Evolutionary conservation across 768 basidiomycete species (phyloP), one percentile per base, ranked within the genome.

Genomic region (Candolleomyces eurysporus): DNA sequence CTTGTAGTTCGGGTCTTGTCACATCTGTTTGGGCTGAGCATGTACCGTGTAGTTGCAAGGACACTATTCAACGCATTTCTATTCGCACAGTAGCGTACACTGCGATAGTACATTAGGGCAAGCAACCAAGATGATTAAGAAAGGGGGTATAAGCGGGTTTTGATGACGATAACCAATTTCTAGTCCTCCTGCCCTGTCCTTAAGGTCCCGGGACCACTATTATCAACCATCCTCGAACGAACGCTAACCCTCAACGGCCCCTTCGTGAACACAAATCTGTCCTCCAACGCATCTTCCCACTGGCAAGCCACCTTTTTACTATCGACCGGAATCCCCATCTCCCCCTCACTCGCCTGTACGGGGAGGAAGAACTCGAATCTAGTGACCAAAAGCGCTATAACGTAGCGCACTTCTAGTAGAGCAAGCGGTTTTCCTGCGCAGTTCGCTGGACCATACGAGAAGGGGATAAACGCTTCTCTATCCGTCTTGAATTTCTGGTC

Each of bases 401-500:
- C 46, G 36, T 46, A 61, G n/a, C 75, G 68, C 65, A 78, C 61
- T 54, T 78, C 77, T 59, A 73, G 62, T 57, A 71, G 63, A 2
- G 76, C 77, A 50, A 78, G 57, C 53, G 67, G 68, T 49, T 68
- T 78, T 19, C 83, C 84, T 5, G 76, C 79, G 65, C 85, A 85
- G 65, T 81, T 82, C 14, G 77, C 75, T n/a, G 83, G 82, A 0
- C 84, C 84, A 52, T 71, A 67, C 22, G 76, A 76, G 64, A 77
- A 78, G 5, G 76, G 76, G 31, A 77, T 72, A n/a, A 55, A 55
- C 31, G 32, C 53, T 55, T 55, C 53, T 55, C 39, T 55, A 55
- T 55, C 53, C 53, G 53, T 55, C 16, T 55, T 36, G 53, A 55
- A 55, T 17, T 31, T 42, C 21, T 11, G 53, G n/a, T 13, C 26